phyloP scores from a whole-genome alignment of 2,329 filamentous ascomycete species.

The Stachybotrys echinatus region DNA sequence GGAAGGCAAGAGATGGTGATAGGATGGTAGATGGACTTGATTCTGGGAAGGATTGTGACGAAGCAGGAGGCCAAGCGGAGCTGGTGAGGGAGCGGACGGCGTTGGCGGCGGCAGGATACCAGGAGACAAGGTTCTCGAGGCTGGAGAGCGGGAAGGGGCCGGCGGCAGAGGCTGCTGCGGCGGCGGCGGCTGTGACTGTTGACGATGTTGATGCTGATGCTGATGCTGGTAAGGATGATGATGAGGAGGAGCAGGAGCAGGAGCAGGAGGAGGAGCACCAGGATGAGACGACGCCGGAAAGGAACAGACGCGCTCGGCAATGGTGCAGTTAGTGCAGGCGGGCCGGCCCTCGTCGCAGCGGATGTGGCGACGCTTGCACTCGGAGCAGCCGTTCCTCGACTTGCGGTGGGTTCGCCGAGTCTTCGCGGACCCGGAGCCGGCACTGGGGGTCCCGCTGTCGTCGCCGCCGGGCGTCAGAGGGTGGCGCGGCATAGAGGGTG shows the following conservation, averaged over 20 bases:
- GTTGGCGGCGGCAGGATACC: neutral
- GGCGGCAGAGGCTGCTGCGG: constrained; percentile 6
- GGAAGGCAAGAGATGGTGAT: constrained; percentile 3
- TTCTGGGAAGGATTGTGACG: neutral
- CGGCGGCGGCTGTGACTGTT: constrained; percentile 2
- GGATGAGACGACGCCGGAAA: constrained; percentile 17
- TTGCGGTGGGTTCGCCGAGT: constrained; percentile 31
- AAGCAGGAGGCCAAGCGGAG: neutral
- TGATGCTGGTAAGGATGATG: too few relatives aligned
- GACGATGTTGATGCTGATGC: too few relatives aligned
- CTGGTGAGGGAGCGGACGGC: constrained; percentile 4
- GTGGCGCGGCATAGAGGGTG: constrained; percentile 7
- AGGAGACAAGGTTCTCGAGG: constrained; percentile 3
- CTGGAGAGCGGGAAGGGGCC: neutral
- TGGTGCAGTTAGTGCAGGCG: constrained; percentile 32
- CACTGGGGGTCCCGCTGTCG: constrained; percentile 4
- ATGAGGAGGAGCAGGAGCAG: neutral
- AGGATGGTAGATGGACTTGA: neutral
- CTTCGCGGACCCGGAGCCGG: constrained; percentile 16
- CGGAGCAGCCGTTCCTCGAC: constrained; percentile 33
- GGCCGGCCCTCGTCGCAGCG: constrained; percentile 38
- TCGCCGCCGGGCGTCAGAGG: constrained; percentile 4
- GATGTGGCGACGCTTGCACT: constrained; percentile 35
- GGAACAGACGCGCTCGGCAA: constrained; percentile 28
- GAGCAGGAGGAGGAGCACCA: neutral